A percentile compares a stretch with the other conserved stretches of the same genome.
Evolutionary conservation across 768 basidiomycete genomes (phyloP).

Genomic region (Nevesoporus exiguus): DNA sequence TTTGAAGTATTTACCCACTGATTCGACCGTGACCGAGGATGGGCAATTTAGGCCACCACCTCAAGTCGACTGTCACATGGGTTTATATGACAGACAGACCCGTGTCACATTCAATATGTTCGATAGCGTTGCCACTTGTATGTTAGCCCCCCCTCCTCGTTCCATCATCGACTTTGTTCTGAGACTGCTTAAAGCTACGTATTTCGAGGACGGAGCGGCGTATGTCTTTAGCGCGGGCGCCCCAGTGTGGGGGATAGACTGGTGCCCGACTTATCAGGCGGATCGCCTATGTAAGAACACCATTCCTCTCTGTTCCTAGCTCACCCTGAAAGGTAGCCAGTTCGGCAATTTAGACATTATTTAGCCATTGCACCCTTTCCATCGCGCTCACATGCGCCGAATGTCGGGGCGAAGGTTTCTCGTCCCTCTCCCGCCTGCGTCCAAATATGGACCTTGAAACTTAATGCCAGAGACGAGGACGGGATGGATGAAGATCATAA

Average conservation of each 20-base stretch:
- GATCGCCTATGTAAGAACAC: slow-evolving; percentile 48
- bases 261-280: slow-evolving; percentile 77
- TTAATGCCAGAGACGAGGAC: slow-evolving; percentile 12
- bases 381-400: slow-evolving; percentile 57
- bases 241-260: slow-evolving; percentile 88
- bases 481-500: slow-evolving; percentile 24
- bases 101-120: slow-evolving; percentile 51
- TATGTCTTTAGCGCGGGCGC: slow-evolving; percentile 85
- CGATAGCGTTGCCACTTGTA: slow-evolving; percentile 57
- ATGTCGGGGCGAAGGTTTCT: slow-evolving; percentile 56
- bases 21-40: slow-evolving; percentile 46
- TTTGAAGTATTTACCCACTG: slow-evolving; percentile 56
- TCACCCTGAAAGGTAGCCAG: slow-evolving; percentile 32
- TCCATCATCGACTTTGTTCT: not conserved
- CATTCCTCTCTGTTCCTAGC: not conserved
- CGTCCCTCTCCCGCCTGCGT: slow-evolving; percentile 65
- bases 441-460: slow-evolving; percentile 76
- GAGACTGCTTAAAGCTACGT: slow-evolving; percentile 46
- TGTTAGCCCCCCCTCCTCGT: slow-evolving; percentile 36
- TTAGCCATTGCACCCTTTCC: slow-evolving; percentile 80
- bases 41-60: slow-evolving; percentile 51
- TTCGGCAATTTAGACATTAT: slow-evolving; percentile 62
- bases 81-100: slow-evolving; percentile 55
- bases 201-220: slow-evolving; percentile 53
- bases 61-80: slow-evolving; percentile 59